Evolutionary conservation across 1,139 yeast genomes (phyloP).

Genomic region (Suhomyces wounanorum): DNA sequence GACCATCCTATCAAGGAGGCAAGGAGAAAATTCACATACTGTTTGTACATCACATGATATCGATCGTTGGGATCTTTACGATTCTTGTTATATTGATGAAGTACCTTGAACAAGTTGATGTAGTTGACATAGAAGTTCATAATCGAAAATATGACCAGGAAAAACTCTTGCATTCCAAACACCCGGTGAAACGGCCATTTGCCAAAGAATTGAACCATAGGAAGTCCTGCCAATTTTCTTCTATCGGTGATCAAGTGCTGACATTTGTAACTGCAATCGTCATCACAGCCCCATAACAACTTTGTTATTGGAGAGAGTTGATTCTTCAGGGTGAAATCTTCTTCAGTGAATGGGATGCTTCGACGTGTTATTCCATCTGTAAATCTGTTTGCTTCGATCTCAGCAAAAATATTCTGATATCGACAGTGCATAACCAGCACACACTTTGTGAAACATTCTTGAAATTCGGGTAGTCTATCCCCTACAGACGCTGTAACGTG

Average conservation of each 20-base stretch:
- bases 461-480: conserved; percentile 21
- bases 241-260: conserved; percentile 37
- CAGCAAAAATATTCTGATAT: conserved; percentile 13
- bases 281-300: conserved; percentile 38
- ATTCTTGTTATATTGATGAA: conserved; percentile 28
- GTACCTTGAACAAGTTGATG: conserved; percentile 30
- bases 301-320: conserved; percentile 10
- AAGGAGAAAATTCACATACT: conserved; percentile 32
- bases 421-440: conserved; percentile 14
- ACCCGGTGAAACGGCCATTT: conserved; percentile 49
- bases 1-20: conserved; percentile 43
- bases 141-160: conserved; percentile 39
- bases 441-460: conserved; percentile 19
- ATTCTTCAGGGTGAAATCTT: conserved; percentile 11
- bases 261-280: conserved; percentile 47
- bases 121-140: conserved; percentile 43
- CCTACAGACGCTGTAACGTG: conserved; percentile 17
- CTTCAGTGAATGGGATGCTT: neutral
- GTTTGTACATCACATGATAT: conserved; percentile 31
- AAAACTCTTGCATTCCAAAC: conserved; percentile 42
- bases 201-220: conserved; percentile 46
- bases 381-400: conserved; percentile 6
- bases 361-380: neutral
- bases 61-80: conserved; percentile 14
- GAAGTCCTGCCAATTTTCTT: conserved; percentile 22